Conservation (phyloP, 2,329 filamentous ascomycete species). For the Stagonosporopsis vannaccii region DNA sequence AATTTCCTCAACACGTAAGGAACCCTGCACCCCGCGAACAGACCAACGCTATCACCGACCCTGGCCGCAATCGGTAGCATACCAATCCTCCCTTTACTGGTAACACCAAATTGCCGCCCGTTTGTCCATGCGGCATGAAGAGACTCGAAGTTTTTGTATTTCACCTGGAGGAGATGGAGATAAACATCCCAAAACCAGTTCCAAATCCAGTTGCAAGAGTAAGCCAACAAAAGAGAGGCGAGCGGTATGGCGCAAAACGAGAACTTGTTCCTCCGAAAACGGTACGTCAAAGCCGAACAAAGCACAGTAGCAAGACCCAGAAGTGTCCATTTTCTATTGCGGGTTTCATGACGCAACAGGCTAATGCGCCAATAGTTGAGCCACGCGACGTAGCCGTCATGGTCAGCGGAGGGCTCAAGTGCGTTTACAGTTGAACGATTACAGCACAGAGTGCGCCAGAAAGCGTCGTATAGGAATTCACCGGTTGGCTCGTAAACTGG, state of each 20-base stretch:
- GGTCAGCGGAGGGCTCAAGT: not conserved
- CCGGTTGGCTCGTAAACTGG: not conserved
- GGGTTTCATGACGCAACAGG: not conserved
- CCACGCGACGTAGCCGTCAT: not conserved
- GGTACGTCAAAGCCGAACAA: not conserved
- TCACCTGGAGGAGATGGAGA: no score
- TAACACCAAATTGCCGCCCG: not conserved
- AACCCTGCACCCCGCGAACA: not conserved
- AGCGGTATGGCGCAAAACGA: not conserved
- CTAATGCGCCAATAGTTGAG: no score
- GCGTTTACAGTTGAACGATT: not conserved
- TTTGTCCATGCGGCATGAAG: not conserved
- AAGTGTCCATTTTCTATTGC: not conserved
- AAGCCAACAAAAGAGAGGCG: not conserved
- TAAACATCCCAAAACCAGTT: not conserved
- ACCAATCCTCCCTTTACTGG: not conserved
- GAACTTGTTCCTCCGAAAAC: not conserved
- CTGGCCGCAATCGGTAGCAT: not conserved
- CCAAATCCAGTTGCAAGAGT: not conserved
- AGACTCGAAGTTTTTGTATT: no score
- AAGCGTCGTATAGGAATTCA: conserved; percentile 5
- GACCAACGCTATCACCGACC: not conserved
- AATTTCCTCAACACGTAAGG: not conserved
- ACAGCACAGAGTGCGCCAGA: conserved; percentile 13
- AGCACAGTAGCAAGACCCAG: no score